Evolutionary conservation across 2,329 filamentous ascomycete species (phyloP).

Genomic region (Alternaria consortialis): DNA sequence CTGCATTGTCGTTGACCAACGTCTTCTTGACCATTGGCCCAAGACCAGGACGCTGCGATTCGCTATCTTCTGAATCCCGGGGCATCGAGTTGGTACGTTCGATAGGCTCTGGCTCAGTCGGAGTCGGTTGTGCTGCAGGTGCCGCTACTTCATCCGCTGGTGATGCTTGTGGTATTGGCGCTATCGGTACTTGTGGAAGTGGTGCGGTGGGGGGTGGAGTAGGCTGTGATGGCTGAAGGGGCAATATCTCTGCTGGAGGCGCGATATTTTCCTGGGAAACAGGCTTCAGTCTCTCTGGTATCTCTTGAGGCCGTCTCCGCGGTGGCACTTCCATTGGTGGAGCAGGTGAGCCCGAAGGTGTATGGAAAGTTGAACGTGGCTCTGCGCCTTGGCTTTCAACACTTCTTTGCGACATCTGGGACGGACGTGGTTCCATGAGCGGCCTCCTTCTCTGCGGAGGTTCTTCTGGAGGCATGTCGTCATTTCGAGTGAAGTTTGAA

Average conservation of each 20-base stretch:
- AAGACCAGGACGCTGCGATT: constrained; percentile 74
- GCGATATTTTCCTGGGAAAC: constrained; percentile 18
- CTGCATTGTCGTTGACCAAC: constrained; percentile 75
- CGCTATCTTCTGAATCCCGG: constrained; percentile 61
- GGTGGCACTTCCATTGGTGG: constrained; percentile 38
- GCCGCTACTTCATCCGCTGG: constrained; percentile 38
- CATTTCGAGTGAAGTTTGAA: constrained; percentile 40
- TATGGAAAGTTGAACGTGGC: constrained; percentile 32
- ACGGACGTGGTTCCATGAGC: constrained; percentile 66
- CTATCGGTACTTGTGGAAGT: constrained; percentile 37
- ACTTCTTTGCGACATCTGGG: constrained; percentile 39
- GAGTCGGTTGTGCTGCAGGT: constrained; percentile 16
- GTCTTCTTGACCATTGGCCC: constrained; percentile 92
- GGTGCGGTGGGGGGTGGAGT: constrained; percentile 37
- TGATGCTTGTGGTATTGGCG: constrained; percentile 11
- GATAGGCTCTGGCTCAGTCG: constrained; percentile 16
- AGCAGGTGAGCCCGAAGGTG: constrained; percentile 33
- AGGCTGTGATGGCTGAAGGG: constrained; percentile 26
- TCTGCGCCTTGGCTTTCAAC: constrained; percentile 35
- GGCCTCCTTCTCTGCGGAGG: constrained; percentile 71
- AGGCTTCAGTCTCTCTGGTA: constrained; percentile 41
- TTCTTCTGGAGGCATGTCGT: constrained; percentile 41
- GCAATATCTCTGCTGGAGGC: constrained; percentile 14
- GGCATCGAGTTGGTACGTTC: constrained; percentile 57
- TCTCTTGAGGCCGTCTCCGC: constrained; percentile 36